These are phyloP conservation scores for Barnettozyma populi DNA, from an alignment of 805 yeast genomes.

Conservation along the genomic window DNA sequence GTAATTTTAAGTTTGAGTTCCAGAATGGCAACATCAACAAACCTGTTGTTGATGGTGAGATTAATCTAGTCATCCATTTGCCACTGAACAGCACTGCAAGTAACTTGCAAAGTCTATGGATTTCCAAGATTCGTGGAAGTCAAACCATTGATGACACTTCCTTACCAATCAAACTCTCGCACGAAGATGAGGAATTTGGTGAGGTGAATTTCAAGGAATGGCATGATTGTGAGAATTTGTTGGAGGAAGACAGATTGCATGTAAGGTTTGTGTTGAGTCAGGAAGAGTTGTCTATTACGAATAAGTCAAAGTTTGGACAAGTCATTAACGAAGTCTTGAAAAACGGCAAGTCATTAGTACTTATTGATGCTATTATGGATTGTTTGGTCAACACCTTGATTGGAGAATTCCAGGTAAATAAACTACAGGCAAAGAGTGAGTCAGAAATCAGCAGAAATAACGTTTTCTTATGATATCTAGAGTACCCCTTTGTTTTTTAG, in stretches of 20 bases:
- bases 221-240: slow-evolving; percentile 36
- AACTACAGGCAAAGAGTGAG: not conserved
- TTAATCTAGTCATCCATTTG: slow-evolving; percentile 28
- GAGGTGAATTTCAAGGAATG: slow-evolving; percentile 40
- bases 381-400: slow-evolving; percentile 25
- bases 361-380: slow-evolving; percentile 35
- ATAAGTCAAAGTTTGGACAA: slow-evolving; percentile 35
- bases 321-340: slow-evolving; percentile 39
- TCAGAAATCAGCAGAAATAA: not conserved
- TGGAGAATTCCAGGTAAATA: slow-evolving; percentile 26
- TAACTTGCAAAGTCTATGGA: slow-evolving; percentile 25
- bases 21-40: slow-evolving; percentile 27
- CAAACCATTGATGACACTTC: slow-evolving; percentile 15
- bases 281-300: slow-evolving; percentile 37
- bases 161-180: slow-evolving; percentile 28
- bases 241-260: slow-evolving; percentile 24
- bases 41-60: slow-evolving; percentile 35
- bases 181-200: slow-evolving; percentile 37
- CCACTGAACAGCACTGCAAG: slow-evolving; percentile 21
- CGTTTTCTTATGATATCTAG: not conserved
- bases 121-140: slow-evolving; percentile 36
- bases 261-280: slow-evolving; percentile 37
- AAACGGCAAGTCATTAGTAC: slow-evolving; percentile 34
- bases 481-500: too few relatives aligned
- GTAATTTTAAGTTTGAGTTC: slow-evolving; percentile 32